A percentile compares a stretch with the other conserved stretches of the same genome.
Evolutionary conservation across 495 filamentous ascomycete species (phyloP).

Genomic region (Podospora comata): DNA sequence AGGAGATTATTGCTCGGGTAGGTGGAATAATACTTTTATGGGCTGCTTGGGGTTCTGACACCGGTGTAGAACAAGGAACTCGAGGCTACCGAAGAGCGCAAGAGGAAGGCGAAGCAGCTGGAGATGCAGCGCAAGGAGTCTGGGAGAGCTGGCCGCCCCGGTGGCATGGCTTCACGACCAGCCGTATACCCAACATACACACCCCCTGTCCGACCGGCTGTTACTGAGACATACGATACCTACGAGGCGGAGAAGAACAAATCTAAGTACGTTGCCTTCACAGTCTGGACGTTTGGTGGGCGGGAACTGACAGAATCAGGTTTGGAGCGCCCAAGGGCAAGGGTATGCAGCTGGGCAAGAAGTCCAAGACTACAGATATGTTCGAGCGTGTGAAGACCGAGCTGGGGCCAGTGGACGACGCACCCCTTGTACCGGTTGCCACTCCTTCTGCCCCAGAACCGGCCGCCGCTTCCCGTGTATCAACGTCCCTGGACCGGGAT

Average conservation of each 20-base stretch:
- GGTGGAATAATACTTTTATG: slow-evolving; percentile 15
- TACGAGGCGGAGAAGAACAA: slow-evolving; percentile 98
- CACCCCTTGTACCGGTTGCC: slow-evolving; percentile 68
- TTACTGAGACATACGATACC: slow-evolving; percentile 80
- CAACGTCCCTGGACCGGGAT: slow-evolving; percentile 67
- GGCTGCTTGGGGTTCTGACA: slow-evolving; percentile 29
- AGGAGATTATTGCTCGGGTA: slow-evolving; percentile 94
- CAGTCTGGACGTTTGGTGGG: not conserved
- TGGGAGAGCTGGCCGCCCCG: slow-evolving; percentile 49
- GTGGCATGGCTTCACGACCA: slow-evolving; percentile 56
- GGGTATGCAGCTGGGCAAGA: slow-evolving; percentile 98
- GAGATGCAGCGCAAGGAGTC: slow-evolving; percentile 97
- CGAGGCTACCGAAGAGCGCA: slow-evolving; percentile 95
- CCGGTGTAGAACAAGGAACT: slow-evolving; percentile 85
- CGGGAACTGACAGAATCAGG: slow-evolving; percentile 31
- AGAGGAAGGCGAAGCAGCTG: slow-evolving; percentile 94
- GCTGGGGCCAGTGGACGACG: slow-evolving; percentile 69
- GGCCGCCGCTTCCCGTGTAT: slow-evolving; percentile 56
- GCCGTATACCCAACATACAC: slow-evolving; percentile 88
- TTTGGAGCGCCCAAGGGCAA: slow-evolving; percentile 75
- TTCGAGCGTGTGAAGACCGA: slow-evolving; percentile 93
- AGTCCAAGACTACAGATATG: slow-evolving; percentile 93
- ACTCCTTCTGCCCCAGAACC: slow-evolving; percentile 56
- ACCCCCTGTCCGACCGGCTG: slow-evolving; percentile 66
- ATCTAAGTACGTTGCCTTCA: slow-evolving; percentile 57